phyloP scores from a whole-genome alignment of 2,329 filamentous ascomycete genomes.

The Fusarium dimerum region DNA sequence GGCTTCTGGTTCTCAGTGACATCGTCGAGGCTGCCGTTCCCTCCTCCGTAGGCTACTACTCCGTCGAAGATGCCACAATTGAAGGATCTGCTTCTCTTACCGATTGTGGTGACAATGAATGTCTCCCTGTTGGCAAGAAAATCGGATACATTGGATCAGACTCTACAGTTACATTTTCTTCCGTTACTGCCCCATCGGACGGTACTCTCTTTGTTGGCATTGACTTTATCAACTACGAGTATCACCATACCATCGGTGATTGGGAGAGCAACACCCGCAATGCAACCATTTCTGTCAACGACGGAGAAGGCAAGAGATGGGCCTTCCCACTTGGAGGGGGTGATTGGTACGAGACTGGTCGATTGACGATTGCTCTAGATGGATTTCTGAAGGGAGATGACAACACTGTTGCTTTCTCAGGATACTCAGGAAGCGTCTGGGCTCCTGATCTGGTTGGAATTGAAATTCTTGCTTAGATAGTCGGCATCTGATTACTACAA shows the following conservation, averaged over 20 bases:
- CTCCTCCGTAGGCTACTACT: conserved; percentile 39
- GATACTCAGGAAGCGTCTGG: conserved; percentile 25
- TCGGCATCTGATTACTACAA: too few relatives aligned
- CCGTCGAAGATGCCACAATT: conserved; percentile 38
- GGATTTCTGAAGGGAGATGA: conserved; percentile 44
- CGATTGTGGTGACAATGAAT: conserved; percentile 40
- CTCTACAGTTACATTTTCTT: conserved; percentile 39
- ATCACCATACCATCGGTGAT: conserved; percentile 44
- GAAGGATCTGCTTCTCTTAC: conserved; percentile 36
- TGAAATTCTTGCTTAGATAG: conserved; percentile 23
- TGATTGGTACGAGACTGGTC: conserved; percentile 52
- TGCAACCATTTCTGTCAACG: conserved; percentile 51
- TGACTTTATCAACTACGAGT: conserved; percentile 55
- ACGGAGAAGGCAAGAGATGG: conserved; percentile 41
- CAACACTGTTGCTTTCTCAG: conserved; percentile 40
- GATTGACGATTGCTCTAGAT: conserved; percentile 44
- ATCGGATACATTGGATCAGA: conserved; percentile 38
- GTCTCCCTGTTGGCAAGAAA: conserved; percentile 45
- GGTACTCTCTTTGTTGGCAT: conserved; percentile 45
- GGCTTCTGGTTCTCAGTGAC: conserved; percentile 40
- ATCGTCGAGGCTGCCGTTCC: conserved; percentile 27
- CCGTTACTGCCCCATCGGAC: conserved; percentile 29
- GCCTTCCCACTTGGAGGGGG: conserved; percentile 52
- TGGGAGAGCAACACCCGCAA: conserved; percentile 51
- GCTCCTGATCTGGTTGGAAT: conserved; percentile 48